Conservation (phyloP, 2,329 filamentous ascomycete genomes). For the Fusarium decemcellulare region DNA sequence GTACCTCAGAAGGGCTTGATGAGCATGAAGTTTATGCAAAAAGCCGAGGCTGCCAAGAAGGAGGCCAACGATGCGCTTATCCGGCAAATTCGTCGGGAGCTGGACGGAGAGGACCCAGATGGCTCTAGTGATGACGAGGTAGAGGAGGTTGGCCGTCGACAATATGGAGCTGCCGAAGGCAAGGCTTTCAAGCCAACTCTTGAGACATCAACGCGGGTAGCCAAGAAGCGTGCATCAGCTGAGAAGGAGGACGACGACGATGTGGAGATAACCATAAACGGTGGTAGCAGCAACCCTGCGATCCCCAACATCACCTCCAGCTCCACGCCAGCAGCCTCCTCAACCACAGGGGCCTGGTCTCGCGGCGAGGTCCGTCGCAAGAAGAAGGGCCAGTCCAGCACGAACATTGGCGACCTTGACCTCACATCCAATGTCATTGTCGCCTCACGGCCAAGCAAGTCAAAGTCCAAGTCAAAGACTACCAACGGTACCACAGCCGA, state of each 20-base stretch:
- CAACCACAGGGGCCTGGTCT: slow-evolving; percentile 60
- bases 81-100: slow-evolving; percentile 77
- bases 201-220: slow-evolving; percentile 47
- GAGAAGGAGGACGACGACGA: slow-evolving; percentile 45
- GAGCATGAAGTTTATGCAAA: slow-evolving; percentile 95
- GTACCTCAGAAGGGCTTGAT: slow-evolving; percentile 77
- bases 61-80: slow-evolving; percentile 85
- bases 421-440: slow-evolving; percentile 54
- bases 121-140: slow-evolving; percentile 67
- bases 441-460: slow-evolving; percentile 48
- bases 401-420: slow-evolving; percentile 57
- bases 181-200: slow-evolving; percentile 51
- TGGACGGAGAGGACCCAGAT: slow-evolving; percentile 73
- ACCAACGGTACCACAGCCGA: slow-evolving; percentile 20
- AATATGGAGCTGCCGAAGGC: slow-evolving; percentile 69
- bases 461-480: slow-evolving; percentile 43
- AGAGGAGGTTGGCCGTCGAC: slow-evolving; percentile 76
- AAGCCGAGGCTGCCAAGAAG: slow-evolving; percentile 83
- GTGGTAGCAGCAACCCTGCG: slow-evolving; percentile 28
- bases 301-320: slow-evolving; percentile 38
- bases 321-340: slow-evolving; percentile 37
- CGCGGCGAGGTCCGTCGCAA: slow-evolving; percentile 55
- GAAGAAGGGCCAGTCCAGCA: slow-evolving; percentile 52
- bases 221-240: slow-evolving; percentile 47
- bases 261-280: slow-evolving; percentile 46